Conservation (phyloP, 2,329 filamentous ascomycete species). For the Leptographium galeiforme region DNA sequence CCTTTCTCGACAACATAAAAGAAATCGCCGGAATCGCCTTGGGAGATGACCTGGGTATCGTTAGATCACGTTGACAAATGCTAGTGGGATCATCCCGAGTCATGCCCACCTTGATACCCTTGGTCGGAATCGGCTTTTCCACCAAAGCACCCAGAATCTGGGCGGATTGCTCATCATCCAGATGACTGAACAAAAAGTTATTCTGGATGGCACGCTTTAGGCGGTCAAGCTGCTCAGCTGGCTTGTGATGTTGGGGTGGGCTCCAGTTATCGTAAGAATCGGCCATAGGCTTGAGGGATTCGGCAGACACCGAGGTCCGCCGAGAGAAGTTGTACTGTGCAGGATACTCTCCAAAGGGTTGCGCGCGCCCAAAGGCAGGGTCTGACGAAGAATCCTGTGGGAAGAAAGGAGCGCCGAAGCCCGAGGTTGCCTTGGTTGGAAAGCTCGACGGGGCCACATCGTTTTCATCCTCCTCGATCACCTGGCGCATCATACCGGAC, state of each 20-base stretch:
- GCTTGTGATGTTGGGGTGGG: slow-evolving; percentile 75
- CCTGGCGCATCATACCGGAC: slow-evolving; percentile 28
- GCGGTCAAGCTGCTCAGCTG: slow-evolving; percentile 63
- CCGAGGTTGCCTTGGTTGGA: slow-evolving; percentile 1
- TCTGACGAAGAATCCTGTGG: not conserved
- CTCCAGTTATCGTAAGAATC: slow-evolving; percentile 80
- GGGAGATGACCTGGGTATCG: slow-evolving; percentile 63
- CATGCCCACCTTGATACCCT: slow-evolving; percentile 59
- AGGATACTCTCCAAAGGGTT: slow-evolving; percentile 59
- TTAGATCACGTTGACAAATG: not conserved
- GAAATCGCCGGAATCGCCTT: slow-evolving; percentile 91
- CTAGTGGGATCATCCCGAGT: no score
- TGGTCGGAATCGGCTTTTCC: slow-evolving; percentile 90
- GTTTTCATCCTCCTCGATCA: slow-evolving; percentile 77
- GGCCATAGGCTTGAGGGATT: slow-evolving; percentile 82
- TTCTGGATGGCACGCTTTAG: slow-evolving; percentile 69
- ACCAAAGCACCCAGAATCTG: slow-evolving; percentile 83
- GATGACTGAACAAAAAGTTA: slow-evolving; percentile 88
- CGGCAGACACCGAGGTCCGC: slow-evolving; percentile 90
- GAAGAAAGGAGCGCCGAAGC: slow-evolving; percentile 2
- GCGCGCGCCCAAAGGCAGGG: slow-evolving; percentile 36
- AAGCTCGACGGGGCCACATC: slow-evolving; percentile 52
- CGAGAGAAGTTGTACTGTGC: slow-evolving; percentile 88
- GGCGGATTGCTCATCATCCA: slow-evolving; percentile 82
- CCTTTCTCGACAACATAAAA: slow-evolving; percentile 96